Evolutionary conservation across 768 basidiomycete species (phyloP), one percentile per base, ranked within the genome.

Genomic region (Amanita molliuscula): DNA sequence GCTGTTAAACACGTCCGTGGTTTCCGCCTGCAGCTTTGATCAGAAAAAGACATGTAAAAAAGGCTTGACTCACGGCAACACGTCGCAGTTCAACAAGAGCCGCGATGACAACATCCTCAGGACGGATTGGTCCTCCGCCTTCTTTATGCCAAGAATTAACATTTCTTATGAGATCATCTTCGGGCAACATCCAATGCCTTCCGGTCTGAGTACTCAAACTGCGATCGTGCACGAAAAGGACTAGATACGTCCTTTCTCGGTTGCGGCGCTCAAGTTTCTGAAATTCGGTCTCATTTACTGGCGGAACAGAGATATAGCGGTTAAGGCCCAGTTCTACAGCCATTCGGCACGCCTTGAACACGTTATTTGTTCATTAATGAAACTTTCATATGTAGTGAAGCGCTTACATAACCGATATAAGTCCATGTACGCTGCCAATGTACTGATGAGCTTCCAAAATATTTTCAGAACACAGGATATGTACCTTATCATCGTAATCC

Each of bases 191-290:
- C 87, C 87, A 90, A 53, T 79, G 81, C 37, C 84, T 73, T 43
- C 88, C 89, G 1, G 88, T 90, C 64, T 91, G 88, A 64, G 84
- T 89, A 65, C 82, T 85, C 41, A 91, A 73, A 59, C 84, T 87
- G 48, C 88, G 82, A 64, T 92, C 88, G 58, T 92, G 89, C 37
- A 88, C 82, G 58, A 86, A 92, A 11, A 92, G 66, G 11, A 92
- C 87, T 43, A 92, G 77, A 62, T 88, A 91, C 1, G 88, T 89
- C 53, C 88, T 77, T 65, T 92, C 89, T 54, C 85, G 75, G 59
- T 91, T 90, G 31, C 89, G 81, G 29, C 89, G 81, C 60, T 91
- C 88, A 21, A 81, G 71, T 47, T 73, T 63, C 58, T 87, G 82
- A 29, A 81, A 68, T 35, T 81, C 78, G 3, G 77, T 74, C 64